Percentiles rank a stretch among this genome's conserved stretches.
phyloP scores from a whole-genome alignment of 164 flowering plant genomes.

The Berberis vulgaris region DNA sequence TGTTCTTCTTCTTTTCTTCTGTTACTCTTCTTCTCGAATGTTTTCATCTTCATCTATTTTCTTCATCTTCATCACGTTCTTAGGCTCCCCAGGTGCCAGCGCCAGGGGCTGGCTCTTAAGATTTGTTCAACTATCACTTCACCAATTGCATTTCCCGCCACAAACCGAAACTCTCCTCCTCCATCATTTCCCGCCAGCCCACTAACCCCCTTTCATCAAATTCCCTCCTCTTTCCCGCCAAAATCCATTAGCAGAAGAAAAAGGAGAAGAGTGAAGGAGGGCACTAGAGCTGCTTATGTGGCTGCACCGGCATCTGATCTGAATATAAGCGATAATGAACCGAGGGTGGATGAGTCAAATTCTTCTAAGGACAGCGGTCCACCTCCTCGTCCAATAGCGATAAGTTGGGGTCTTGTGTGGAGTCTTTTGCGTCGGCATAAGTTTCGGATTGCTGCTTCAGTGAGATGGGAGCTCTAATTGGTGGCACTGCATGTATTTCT shows the following conservation, averaged over 20 bases:
- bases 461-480: conserved; percentile 33
- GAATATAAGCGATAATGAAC: conserved; percentile 29
- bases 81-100: no score
- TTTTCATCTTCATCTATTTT: no score
- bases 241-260: not conserved
- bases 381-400: conserved; percentile 8
- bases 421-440: conserved; percentile 48
- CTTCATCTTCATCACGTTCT: no score
- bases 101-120: no score
- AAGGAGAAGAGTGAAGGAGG: not conserved
- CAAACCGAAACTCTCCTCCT: not conserved
- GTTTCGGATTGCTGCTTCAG: conserved; percentile 41
- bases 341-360: conserved; percentile 23
- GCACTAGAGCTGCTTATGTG: conserved; percentile 38
- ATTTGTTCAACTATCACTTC: no score
- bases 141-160: no score
- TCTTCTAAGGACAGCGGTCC: conserved; percentile 9
- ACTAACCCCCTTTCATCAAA: conserved; percentile 4
- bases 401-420: conserved; percentile 62
- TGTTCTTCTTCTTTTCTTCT: no score
- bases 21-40: no score
- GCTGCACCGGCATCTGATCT: conserved; percentile 76
- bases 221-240: not conserved
- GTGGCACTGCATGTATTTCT: conserved; percentile 69
- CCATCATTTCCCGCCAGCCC: conserved; percentile 5